phyloP scores from a whole-genome alignment of 305 asterid genomes.

The Fraxinus ornus region DNA sequence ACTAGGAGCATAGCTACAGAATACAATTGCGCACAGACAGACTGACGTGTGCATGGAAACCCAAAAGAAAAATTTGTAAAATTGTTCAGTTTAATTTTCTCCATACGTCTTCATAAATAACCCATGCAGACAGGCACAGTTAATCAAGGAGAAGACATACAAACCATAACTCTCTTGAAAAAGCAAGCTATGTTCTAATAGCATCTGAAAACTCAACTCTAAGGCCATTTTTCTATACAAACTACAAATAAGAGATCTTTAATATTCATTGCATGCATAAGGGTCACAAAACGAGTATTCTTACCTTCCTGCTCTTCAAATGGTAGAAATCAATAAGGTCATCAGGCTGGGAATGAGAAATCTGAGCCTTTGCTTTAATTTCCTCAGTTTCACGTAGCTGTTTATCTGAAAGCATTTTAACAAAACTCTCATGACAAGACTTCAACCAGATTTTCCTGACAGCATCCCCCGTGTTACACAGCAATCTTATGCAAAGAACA shows the following conservation, averaged over 20 bases:
- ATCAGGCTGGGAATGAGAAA: slow-evolving; percentile 49
- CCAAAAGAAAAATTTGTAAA: background rate
- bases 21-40: background rate
- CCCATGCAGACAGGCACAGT: background rate
- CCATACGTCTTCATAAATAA: background rate
- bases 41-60: background rate
- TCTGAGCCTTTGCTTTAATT: slow-evolving; percentile 50
- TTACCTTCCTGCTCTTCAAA: slow-evolving; percentile 56
- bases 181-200: background rate
- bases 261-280: background rate
- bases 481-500: slow-evolving; percentile 44
- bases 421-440: slow-evolving; percentile 54
- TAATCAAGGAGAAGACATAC: background rate
- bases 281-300: slow-evolving; percentile 12
- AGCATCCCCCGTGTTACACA: slow-evolving; percentile 41
- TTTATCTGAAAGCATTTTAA: slow-evolving; percentile 52
- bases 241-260: background rate
- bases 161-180: background rate
- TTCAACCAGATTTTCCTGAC: slow-evolving; percentile 50
- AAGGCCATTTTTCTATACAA: background rate
- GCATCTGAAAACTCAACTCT: background rate
- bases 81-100: background rate
- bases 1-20: background rate
- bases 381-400: slow-evolving; percentile 55
- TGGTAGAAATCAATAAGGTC: slow-evolving; percentile 59